A percentile compares a stretch with the other conserved stretches of the same genome.
phyloP scores from a whole-genome alignment of 805 yeast genomes.

The Yarrowia deformans region DNA sequence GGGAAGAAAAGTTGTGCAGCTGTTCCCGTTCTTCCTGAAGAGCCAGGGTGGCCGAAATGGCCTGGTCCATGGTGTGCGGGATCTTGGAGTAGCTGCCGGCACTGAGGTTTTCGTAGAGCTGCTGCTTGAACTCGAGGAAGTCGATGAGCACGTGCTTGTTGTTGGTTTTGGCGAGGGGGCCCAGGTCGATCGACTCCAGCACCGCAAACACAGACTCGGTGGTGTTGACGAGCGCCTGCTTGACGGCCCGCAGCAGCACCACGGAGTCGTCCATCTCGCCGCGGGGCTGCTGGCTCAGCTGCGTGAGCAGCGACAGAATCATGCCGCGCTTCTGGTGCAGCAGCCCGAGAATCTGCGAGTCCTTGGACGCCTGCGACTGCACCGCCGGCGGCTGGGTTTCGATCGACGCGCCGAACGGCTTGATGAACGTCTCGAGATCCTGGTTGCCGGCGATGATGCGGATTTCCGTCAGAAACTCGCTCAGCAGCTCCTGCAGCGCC shows the following conservation, averaged over 20 bases:
- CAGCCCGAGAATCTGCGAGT: conserved; percentile 29
- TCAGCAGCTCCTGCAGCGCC: conserved; percentile 7
- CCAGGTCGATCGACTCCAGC: conserved; percentile 36
- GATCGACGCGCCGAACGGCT: conserved; percentile 31
- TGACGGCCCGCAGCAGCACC: conserved; percentile 23
- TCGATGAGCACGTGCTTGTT: conserved; percentile 35
- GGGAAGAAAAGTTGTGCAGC: conserved; percentile 33
- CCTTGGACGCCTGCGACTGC: conserved; percentile 29
- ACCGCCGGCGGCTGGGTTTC: conserved; percentile 26
- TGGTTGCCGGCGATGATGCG: conserved; percentile 9
- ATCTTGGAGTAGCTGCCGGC: conserved; percentile 17
- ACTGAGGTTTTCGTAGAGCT: conserved; percentile 15
- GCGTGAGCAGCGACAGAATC: conserved; percentile 33
- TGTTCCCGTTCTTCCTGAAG: conserved; percentile 35
- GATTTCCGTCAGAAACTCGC: conserved; percentile 13
- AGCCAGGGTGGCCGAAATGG: conserved; percentile 30
- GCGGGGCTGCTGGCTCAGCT: conserved; percentile 33
- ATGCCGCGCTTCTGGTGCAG: conserved; percentile 32
- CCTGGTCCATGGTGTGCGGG: conserved; percentile 28
- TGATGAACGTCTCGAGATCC: conserved; percentile 19
- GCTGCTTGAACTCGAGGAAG: conserved; percentile 31
- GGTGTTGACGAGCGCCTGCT: conserved; percentile 31
- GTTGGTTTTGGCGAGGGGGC: conserved; percentile 15
- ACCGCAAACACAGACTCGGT: conserved; percentile 28
- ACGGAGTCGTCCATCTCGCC: conserved; percentile 37